phyloP scores from a whole-genome alignment of 2,329 filamentous ascomycete species.

The Metarhizium rileyi region DNA sequence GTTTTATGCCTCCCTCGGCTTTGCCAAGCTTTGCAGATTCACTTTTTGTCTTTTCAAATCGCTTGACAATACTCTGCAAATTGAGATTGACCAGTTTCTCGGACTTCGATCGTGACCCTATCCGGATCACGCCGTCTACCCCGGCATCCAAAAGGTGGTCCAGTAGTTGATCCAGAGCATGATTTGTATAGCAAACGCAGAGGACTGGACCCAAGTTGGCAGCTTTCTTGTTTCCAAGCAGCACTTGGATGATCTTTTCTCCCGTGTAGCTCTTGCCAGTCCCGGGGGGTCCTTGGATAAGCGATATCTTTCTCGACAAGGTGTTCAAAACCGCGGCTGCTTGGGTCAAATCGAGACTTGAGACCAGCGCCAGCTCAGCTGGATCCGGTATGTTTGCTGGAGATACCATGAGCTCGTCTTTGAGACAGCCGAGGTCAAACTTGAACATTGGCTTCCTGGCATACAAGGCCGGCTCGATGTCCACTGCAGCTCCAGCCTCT shows the following conservation, averaged over 20 bases:
- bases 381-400: constrained; percentile 10
- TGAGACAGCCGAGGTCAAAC: constrained; percentile 33
- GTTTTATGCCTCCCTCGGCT: not conserved
- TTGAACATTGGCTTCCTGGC: constrained; percentile 35
- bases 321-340: constrained; percentile 41
- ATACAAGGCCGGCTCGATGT: constrained; percentile 40
- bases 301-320: constrained; percentile 41
- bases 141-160: constrained; percentile 44
- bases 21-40: constrained; percentile 24
- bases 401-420: constrained; percentile 16
- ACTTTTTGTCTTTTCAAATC: constrained; percentile 25
- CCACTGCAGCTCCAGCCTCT: constrained; percentile 9
- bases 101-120: constrained; percentile 50
- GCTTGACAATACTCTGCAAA: constrained; percentile 29
- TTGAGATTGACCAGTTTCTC: constrained; percentile 40
- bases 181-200: constrained; percentile 42
- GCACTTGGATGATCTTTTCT: constrained; percentile 44
- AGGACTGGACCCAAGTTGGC: constrained; percentile 39
- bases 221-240: constrained; percentile 33
- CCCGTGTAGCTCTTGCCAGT: constrained; percentile 59
- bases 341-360: constrained; percentile 43
- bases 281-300: constrained; percentile 63
- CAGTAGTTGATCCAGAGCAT: constrained; percentile 46
- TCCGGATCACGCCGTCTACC: constrained; percentile 45
- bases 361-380: constrained; percentile 19